Evolutionary conservation across 257 asterid genomes (phyloP).

Genomic region (Rhazya stricta): DNA sequence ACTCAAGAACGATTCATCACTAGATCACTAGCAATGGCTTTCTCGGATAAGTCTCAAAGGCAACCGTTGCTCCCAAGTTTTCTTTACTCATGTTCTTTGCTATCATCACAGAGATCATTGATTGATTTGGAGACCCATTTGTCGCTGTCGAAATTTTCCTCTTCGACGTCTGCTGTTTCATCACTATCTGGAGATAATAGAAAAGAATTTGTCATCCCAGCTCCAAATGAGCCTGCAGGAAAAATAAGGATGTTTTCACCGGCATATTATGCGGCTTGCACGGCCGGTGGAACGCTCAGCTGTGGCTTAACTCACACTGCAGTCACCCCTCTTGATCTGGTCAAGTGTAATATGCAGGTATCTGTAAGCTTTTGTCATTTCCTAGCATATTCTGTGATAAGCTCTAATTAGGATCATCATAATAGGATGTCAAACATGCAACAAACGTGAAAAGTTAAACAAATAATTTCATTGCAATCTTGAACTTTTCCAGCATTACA

Average conservation of each 20-base stretch:
- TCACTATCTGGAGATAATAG: conserved; percentile 14
- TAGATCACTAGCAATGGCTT: conserved; percentile 16
- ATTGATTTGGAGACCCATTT: conserved; percentile 14
- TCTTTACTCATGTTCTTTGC: conserved; percentile 23
- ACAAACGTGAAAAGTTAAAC: background rate
- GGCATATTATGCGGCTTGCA: conserved; percentile 57
- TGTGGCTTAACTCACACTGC: conserved; percentile 78
- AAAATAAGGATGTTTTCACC: conserved; percentile 63
- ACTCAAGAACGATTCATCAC: background rate
- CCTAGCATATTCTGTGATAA: background rate
- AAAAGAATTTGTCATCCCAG: conserved; percentile 37
- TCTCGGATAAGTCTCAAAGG: conserved; percentile 18
- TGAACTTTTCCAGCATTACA: background rate
- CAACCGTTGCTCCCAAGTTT: conserved; percentile 27
- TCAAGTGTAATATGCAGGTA: conserved; percentile 97
- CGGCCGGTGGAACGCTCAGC: conserved; percentile 54
- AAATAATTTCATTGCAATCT: background rate
- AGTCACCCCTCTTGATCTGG: conserved; percentile 78
- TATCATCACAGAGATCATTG: background rate
- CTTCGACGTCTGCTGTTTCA: background rate
- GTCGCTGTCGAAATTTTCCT: background rate
- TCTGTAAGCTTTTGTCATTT: background rate
- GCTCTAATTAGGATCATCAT: background rate
- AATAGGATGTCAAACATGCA: background rate
- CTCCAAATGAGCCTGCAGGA: conserved; percentile 55